Evolutionary conservation across 139 green algal species (phyloP).

Genomic region (Auxenochlorella pyrenoidosa): DNA sequence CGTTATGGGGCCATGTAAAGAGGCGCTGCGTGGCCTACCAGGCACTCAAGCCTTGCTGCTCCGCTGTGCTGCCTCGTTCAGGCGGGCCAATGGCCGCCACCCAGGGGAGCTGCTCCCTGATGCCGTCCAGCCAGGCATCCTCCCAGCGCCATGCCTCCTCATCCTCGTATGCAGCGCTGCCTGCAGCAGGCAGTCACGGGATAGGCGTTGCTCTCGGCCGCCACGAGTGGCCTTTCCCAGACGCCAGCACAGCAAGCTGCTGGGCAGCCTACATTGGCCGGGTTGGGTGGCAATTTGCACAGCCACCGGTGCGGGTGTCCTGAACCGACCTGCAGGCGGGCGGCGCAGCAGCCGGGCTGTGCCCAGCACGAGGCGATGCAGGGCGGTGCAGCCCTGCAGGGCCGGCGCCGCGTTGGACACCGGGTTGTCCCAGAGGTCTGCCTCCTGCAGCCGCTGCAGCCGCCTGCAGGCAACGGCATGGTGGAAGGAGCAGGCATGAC

Average conservation of each 20-base stretch:
- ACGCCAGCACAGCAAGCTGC: too few species aligned
- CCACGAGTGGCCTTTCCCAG: too few species aligned
- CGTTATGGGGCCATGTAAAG: too few species aligned
- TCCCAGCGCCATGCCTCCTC: background rate
- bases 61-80: too few species aligned
- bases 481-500: too few species aligned
- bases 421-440: background rate
- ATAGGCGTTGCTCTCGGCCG: too few species aligned
- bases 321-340: background rate
- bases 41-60: too few species aligned
- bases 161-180: background rate
- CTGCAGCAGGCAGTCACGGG: background rate
- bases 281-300: too few species aligned
- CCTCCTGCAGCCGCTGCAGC: background rate
- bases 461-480: background rate
- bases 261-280: too few species aligned
- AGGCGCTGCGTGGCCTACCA: too few species aligned
- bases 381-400: background rate
- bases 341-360: background rate
- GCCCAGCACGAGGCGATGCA: constrained; percentile 5
- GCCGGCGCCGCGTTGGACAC: background rate
- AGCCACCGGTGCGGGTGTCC: too few species aligned
- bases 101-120: background rate
- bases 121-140: background rate
- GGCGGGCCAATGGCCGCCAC: background rate